Conservation (phyloP, 192 early-diverging fungal species). For the Oehlia diaphana region DNA sequence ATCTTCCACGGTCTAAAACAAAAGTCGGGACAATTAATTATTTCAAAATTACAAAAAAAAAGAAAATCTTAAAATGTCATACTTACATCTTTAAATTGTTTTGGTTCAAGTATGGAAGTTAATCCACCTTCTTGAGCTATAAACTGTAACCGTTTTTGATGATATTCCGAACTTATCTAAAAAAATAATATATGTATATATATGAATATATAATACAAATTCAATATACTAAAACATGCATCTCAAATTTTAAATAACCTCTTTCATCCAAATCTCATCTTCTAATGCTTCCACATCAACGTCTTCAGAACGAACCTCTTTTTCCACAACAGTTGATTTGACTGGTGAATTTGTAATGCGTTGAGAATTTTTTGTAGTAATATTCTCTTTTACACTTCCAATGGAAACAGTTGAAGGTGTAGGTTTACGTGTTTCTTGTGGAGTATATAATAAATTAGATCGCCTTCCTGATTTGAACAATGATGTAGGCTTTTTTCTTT, state of each 20-base stretch:
- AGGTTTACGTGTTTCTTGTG: background rate
- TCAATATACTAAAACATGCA: no score
- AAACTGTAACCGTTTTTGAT: slow-evolving; percentile 11
- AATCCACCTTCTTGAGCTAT: slow-evolving; percentile 18
- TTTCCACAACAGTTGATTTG: background rate
- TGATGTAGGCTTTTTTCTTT: background rate
- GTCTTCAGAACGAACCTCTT: background rate
- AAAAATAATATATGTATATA: background rate
- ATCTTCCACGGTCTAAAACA: background rate
- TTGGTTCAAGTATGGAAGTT: background rate
- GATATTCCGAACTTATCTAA: slow-evolving; percentile 15
- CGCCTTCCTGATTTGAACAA: background rate
- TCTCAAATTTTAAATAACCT: background rate
- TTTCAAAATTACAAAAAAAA: background rate
- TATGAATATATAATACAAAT: background rate
- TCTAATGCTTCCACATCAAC: slow-evolving; percentile 5
- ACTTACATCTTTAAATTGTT: background rate
- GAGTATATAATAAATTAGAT: background rate
- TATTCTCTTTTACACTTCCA: background rate
- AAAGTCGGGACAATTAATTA: background rate
- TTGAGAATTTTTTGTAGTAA: background rate
- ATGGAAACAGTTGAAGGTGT: background rate
- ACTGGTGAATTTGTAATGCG: background rate
- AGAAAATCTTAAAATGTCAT: background rate
- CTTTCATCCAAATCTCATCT: slow-evolving; percentile 20